Evolutionary conservation across 2,329 filamentous ascomycete species (phyloP), one percentile per base, ranked within the genome.

Genomic region (Diaporthe citriasiana): DNA sequence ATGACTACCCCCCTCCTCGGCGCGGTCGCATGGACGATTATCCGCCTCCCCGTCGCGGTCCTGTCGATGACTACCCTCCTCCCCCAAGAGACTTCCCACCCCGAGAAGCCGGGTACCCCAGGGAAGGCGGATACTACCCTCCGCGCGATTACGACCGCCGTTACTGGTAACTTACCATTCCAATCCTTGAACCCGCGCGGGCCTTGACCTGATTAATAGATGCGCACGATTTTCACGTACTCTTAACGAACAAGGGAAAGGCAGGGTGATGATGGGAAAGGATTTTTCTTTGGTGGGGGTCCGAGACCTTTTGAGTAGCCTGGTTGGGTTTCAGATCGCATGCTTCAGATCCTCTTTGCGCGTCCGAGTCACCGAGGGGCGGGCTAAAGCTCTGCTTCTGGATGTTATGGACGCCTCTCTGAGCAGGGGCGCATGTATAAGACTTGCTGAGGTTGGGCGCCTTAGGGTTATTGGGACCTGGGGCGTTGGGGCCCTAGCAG

Each of bases 1-100:
- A 97, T 79, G 90, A 93, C 80, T 89, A 93, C 80, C 89, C 92
- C 77, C 90, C 91, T 65, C 88, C 82, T 27, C 90, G 92, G 74
- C 89, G 63, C 45, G 63, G 63, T 38, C 63, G 63, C 90, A 63
- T 93, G 93, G 78, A 85, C 83, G 77, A 89, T 89, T 76, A 91
- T 71, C 87, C 89, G 22, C 87, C 87, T 17, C 82, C 83, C 51
- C 86, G 92, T 74, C 89, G 63, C 63, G 63, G 63, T 38, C 63
- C 63, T 90, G 59, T 93, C 92, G 78, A 85, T 83, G 77, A 89
- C 89, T 76, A 91, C 71, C 87, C 89, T 25, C 87, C 87, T 15
- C 82, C 83, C 50, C 86, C 86, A 2, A 81, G 85, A 55, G 87
- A 89, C 76, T 86, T 86, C 72, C 86, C 86, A 47, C 84, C 88